Evolutionary conservation across 2,329 filamentous ascomycete genomes (phyloP).

Genomic region (Monilinia laxa): DNA sequence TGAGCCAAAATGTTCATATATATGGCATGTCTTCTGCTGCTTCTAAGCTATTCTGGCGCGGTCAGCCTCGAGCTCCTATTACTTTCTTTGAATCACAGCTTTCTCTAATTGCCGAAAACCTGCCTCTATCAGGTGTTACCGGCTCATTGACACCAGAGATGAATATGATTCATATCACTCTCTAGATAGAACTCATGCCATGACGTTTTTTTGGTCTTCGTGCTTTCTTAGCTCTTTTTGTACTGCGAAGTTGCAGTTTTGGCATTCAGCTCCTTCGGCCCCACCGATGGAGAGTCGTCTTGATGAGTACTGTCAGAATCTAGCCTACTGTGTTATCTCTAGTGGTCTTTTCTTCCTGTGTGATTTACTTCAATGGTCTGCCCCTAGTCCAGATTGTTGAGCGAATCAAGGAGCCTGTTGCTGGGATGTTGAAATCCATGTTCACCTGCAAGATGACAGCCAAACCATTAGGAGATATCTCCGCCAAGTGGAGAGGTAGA

Average conservation of each 20-base stretch:
- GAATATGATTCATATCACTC: conserved; percentile 50
- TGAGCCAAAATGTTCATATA: conserved; percentile 1
- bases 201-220: conserved; percentile 49
- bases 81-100: conserved; percentile 3
- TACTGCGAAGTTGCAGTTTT: conserved; percentile 38
- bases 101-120: background rate
- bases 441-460: conserved; percentile 38
- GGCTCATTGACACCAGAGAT: conserved; percentile 35
- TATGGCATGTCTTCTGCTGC: background rate
- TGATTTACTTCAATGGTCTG: conserved; percentile 86
- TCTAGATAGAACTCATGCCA: conserved; percentile 47
- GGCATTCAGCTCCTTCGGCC: conserved; percentile 45
- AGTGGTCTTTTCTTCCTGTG: conserved; percentile 66
- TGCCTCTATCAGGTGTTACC: conserved; percentile 33
- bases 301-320: conserved; percentile 51
- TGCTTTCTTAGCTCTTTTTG: conserved; percentile 49
- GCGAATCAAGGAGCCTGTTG: conserved; percentile 52
- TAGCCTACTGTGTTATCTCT: conserved; percentile 47
- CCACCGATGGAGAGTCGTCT: conserved; percentile 52
- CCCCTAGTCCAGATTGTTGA: conserved; percentile 59
- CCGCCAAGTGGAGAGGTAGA: background rate
- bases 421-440: conserved; percentile 82
- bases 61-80: background rate
- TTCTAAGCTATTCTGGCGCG: conserved; percentile 7
- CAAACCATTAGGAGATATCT: background rate